phyloP scores from a whole-genome alignment of 371 early-diverging fungal species.

The Mucor sp. region DNA sequence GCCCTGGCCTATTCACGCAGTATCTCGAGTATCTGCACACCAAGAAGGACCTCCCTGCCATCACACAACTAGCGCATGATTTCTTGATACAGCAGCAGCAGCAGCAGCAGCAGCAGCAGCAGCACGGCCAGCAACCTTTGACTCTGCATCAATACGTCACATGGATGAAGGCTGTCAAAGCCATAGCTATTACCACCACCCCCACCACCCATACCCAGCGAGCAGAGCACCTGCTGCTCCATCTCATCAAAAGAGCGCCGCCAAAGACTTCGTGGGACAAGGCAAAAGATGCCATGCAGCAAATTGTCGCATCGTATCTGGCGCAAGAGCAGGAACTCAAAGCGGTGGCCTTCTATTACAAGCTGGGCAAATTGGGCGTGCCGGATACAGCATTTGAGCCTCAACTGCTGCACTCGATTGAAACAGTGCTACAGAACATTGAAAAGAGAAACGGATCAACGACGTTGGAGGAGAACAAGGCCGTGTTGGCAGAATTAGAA shows the following conservation, averaged over 20 bases:
- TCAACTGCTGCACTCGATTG: background rate
- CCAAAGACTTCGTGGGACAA: slow-evolving; percentile 11
- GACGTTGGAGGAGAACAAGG: slow-evolving; percentile 6
- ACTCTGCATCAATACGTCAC: slow-evolving; percentile 14
- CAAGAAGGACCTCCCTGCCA: background rate
- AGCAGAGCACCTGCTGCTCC: slow-evolving; percentile 17
- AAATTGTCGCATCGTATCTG: slow-evolving; percentile 22
- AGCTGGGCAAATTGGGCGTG: slow-evolving; percentile 18
- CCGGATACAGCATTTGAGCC: slow-evolving; percentile 19
- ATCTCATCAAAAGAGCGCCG: slow-evolving; percentile 18
- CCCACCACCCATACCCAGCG: background rate
- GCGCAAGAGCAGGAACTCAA: slow-evolving; percentile 27
- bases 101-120: no score
- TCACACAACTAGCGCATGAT: background rate
- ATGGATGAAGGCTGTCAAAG: slow-evolving; percentile 17
- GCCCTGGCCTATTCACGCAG: slow-evolving; percentile 24
- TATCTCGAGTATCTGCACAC: slow-evolving; percentile 31
- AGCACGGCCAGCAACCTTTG: background rate
- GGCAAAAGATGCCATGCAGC: slow-evolving; percentile 13
- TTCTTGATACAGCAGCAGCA: background rate
- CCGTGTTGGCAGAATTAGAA: slow-evolving; percentile 10
- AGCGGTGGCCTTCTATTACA: slow-evolving; percentile 28
- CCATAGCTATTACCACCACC: background rate
- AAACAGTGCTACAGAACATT: slow-evolving; percentile 2
- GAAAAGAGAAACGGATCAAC: background rate